Conservation (phyloP, 2,329 filamentous ascomycete genomes). For the Fusarium bulbicola region DNA sequence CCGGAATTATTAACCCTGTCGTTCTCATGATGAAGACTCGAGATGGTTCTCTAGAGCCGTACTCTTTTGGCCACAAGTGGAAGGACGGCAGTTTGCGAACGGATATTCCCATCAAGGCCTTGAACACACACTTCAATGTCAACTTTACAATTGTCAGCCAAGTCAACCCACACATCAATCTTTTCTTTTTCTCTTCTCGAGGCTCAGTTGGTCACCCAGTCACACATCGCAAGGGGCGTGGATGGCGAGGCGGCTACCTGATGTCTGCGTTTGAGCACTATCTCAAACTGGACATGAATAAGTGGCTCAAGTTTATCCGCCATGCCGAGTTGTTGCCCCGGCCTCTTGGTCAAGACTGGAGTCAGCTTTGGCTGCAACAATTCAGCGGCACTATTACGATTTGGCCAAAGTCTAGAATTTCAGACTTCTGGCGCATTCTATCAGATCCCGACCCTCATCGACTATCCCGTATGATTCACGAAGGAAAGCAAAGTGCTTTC, state of each 20-base stretch:
- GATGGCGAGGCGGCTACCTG: constrained; percentile 95
- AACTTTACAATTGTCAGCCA: constrained; percentile 91
- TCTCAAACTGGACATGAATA: constrained; percentile 94
- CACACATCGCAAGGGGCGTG: constrained; percentile 89
- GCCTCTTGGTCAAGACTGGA: constrained; percentile 95
- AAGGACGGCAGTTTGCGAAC: constrained; percentile 95
- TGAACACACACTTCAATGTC: constrained; percentile 98
- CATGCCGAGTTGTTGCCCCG: constrained; percentile 92
- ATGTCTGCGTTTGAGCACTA: constrained; percentile 94
- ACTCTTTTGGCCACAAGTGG: constrained; percentile 99
- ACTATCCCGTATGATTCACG: constrained; percentile 87
- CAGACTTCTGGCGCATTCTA: constrained; percentile 87
- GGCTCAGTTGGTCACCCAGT: constrained; percentile 93
- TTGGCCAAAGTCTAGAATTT: constrained; percentile 83
- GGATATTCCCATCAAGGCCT: constrained; percentile 91
- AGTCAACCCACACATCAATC: constrained; percentile 97
- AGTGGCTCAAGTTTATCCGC: constrained; percentile 95
- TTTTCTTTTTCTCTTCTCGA: constrained; percentile 97
- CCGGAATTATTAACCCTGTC: constrained; percentile 93
- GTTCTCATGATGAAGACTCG: constrained; percentile 90
- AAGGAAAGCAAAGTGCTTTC: constrained; percentile 88
- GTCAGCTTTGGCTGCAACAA: constrained; percentile 92
- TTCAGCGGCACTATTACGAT: constrained; percentile 96
- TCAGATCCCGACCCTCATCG: constrained; percentile 80
- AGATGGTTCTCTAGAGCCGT: constrained; percentile 82